Percentiles rank a stretch among this genome's conserved stretches.
Evolutionary conservation across 129 eudicot species (phyloP).

Genomic region (Centrapalus pauciflorus): DNA sequence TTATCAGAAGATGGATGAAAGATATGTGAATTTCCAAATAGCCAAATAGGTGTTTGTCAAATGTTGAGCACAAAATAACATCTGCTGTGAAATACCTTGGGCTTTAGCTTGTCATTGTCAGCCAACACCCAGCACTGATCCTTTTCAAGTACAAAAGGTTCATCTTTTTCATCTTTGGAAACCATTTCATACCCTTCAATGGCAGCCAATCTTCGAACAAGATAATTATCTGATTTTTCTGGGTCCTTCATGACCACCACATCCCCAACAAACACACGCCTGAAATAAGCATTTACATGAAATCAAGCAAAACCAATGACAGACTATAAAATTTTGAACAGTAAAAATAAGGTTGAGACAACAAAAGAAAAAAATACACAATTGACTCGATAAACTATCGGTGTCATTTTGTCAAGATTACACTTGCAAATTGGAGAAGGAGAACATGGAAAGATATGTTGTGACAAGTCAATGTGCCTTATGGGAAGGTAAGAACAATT

Average conservation of each 20-base stretch:
- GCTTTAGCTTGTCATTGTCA: constrained; percentile 74
- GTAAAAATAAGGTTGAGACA: too few species aligned
- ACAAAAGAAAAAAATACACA: too few species aligned
- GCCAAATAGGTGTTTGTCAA: neutral
- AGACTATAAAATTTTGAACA: too few species aligned
- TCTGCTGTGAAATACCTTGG: constrained; percentile 45
- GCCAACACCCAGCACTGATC: constrained; percentile 94
- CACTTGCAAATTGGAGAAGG: too few species aligned
- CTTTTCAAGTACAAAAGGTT: constrained; percentile 81
- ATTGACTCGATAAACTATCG: too few species aligned
- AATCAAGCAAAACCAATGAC: constrained; percentile 5
- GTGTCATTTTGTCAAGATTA: too few species aligned
- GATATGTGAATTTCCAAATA: neutral
- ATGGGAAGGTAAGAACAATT: too few species aligned
- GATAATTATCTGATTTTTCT: constrained; percentile 52
- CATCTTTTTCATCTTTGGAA: constrained; percentile 91
- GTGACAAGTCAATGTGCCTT: too few species aligned
- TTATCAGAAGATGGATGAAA: constrained; percentile 12
- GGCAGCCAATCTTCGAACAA: constrained; percentile 93
- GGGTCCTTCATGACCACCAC: constrained; percentile 98
- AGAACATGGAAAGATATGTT: too few species aligned
- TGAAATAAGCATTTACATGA: constrained; percentile 29
- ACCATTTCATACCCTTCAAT: constrained; percentile 95
- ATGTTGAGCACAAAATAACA: neutral
- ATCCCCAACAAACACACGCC: constrained; percentile 84